Evolutionary conservation across 352 stramenopile genomes (phyloP).

Genomic region (Phytophthora fragariaefolia): DNA sequence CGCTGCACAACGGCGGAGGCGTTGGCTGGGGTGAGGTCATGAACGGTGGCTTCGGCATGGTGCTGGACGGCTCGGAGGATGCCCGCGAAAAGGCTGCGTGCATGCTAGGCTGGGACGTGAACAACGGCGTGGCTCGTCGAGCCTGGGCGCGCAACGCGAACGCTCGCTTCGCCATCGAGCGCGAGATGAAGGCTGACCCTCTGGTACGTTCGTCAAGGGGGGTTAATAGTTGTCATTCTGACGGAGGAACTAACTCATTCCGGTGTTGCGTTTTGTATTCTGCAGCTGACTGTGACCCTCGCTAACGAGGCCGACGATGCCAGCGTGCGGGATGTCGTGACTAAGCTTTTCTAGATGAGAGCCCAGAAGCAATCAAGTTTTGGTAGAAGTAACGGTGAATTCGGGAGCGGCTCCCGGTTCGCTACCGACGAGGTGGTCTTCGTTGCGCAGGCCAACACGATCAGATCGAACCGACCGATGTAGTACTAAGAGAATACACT

Average conservation of each 20-base stretch:
- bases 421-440: not conserved
- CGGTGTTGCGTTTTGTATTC: constrained; percentile 13
- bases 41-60: constrained; percentile 90
- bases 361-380: constrained; percentile 3
- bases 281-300: constrained; percentile 62
- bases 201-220: constrained; percentile 44
- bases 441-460: not conserved
- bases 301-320: constrained; percentile 53
- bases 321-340: constrained; percentile 51
- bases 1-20: constrained; percentile 90
- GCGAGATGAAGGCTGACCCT: constrained; percentile 85
- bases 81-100: constrained; percentile 64
- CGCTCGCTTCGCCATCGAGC: constrained; percentile 80
- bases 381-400: constrained; percentile 26
- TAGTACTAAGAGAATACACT: constrained; percentile 26
- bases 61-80: constrained; percentile 80
- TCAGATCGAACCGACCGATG: constrained; percentile 5
- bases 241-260: constrained; percentile 19
- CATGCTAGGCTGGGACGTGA: constrained; percentile 92
- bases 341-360: constrained; percentile 46
- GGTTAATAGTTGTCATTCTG: not conserved
- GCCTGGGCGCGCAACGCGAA: constrained; percentile 89
- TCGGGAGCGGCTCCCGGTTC: not conserved
- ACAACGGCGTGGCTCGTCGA: constrained; percentile 86
- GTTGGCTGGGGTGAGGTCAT: constrained; percentile 90